These are phyloP conservation scores for Sanghuangporus weigelae DNA, from an alignment of 1,284 basidiomycete species.

Conservation along the genomic window DNA sequence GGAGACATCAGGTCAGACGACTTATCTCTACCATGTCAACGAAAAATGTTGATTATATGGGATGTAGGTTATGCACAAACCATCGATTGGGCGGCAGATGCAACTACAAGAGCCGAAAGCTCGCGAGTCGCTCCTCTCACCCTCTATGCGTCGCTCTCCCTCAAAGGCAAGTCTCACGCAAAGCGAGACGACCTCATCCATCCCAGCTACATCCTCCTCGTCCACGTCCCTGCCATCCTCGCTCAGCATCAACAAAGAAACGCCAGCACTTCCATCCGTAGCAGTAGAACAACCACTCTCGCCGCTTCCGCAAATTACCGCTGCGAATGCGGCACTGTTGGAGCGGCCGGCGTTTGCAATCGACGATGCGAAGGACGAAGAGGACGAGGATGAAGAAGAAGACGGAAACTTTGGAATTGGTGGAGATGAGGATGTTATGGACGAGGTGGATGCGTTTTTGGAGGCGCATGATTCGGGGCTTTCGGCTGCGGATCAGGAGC, in stretches of 20 bases:
- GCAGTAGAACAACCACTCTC: conserved; percentile 31
- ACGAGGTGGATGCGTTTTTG: conserved; percentile 91
- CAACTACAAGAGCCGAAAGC: conserved; percentile 82
- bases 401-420: conserved; percentile 46
- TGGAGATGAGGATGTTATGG: conserved; percentile 66
- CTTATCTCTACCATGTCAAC: neutral
- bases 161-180: conserved; percentile 49
- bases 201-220: conserved; percentile 16
- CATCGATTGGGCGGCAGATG: conserved; percentile 82
- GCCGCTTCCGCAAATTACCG: conserved; percentile 64
- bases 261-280: conserved; percentile 12
- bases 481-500: conserved; percentile 77
- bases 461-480: conserved; percentile 86
- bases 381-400: conserved; percentile 49
- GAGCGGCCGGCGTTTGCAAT: conserved; percentile 91
- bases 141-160: conserved; percentile 54
- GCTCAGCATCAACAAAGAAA: conserved; percentile 20
- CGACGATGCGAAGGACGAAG: conserved; percentile 83
- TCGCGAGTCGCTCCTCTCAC: conserved; percentile 78
- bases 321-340: conserved; percentile 82
- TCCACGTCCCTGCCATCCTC: conserved; percentile 24
- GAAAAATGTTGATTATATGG: neutral
- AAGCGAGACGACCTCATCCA: conserved; percentile 19
- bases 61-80: conserved; percentile 62
- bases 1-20: conserved; percentile 70